Base-by-base conservation (phyloP, 1,139 yeast genomes). In the Zygosaccharomyces pseudobailii region DNA sequence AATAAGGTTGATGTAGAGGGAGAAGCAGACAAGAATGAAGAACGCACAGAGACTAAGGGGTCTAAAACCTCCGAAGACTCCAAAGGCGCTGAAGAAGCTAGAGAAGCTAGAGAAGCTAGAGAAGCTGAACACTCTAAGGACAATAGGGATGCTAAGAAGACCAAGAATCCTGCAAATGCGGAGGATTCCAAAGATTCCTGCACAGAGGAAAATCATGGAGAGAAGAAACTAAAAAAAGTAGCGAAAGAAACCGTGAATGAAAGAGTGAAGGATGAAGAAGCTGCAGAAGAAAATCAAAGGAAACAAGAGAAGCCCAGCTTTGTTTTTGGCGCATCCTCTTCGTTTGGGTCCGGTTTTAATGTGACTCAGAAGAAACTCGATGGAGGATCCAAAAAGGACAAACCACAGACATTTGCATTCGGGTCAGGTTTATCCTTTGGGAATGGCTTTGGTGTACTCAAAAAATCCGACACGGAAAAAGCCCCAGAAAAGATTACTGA, bases 331-430 rank as follows among this genome's bases (percentile, higher is more conserved):
- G 79, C 67, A 2, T 47, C 63, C 7, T 55, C 76, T 22, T 63
- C 72, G 5, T 84, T 84, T 67, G 88, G 89, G 0, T 70, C 83
- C 33, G 78, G 78, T 10, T 74, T 87, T 27, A 72, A 74, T 30
- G 79, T 82, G 56, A 78, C 80, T 2, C 76, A 78, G 56, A 84
- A 84, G 1, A 64, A 68, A 17, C 73, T 80, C 2, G 49, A 47
- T 20, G 31, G 40, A 3, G 43, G 39, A 22, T 31, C 50, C 49
- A 42, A 31, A 5, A 40, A 10, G 37, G 31, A 50, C 21, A 28
- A 34, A 19, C 20, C 46, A 3, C 59, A 56, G 46, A 51, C 58
- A 9, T 55, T 53, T 46, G 51, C 62, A 21, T 61, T 61, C 47
- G 66, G 67, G 2, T 58, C 67, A 3, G 66, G 66, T 2, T 56